Conservation (phyloP, 176 grass and related monocot genomes). For the Juncus inflexus region DNA sequence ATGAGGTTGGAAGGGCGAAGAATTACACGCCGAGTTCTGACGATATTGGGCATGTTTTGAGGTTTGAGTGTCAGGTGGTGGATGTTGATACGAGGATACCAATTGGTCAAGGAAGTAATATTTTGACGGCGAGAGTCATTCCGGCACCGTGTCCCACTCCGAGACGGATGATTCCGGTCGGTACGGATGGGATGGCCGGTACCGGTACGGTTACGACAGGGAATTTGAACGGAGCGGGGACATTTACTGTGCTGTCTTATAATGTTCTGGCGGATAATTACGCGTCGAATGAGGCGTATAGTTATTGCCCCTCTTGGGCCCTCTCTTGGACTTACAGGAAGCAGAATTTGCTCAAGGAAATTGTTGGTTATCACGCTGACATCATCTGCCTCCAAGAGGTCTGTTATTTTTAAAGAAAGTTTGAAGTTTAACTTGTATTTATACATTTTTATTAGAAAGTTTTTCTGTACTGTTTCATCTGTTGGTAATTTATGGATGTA, state of each 20-base stretch:
- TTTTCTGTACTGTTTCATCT: slow-evolving; percentile 2
- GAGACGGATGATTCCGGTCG: slow-evolving; percentile 80
- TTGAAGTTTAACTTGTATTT: not conserved
- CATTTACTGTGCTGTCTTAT: slow-evolving; percentile 91
- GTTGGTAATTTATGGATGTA: no score
- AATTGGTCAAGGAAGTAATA: slow-evolving; percentile 49
- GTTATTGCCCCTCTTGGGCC: slow-evolving; percentile 96
- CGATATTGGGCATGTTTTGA: slow-evolving; percentile 95
- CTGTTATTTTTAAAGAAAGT: slow-evolving; percentile 18
- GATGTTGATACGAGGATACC: slow-evolving; percentile 56
- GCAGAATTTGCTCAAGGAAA: slow-evolving; percentile 96
- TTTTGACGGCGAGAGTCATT: slow-evolving; percentile 94
- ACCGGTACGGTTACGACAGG: slow-evolving; percentile 63
- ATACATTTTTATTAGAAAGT: no score
- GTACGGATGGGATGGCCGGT: slow-evolving; percentile 52
- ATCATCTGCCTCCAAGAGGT: slow-evolving; percentile 99
- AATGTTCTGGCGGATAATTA: slow-evolving; percentile 98
- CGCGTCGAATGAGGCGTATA: slow-evolving; percentile 78
- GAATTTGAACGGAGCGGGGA: slow-evolving; percentile 39
- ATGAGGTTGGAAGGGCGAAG: slow-evolving; percentile 63
- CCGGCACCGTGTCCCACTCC: slow-evolving; percentile 91
- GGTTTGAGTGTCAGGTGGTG: slow-evolving; percentile 78
- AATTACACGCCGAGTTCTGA: slow-evolving; percentile 88
- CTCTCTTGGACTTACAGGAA: slow-evolving; percentile 94
- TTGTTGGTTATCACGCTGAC: slow-evolving; percentile 95